phyloP scores from a whole-genome alignment of 2,329 filamentous ascomycete genomes.

The Rhynchosporium secalis region DNA sequence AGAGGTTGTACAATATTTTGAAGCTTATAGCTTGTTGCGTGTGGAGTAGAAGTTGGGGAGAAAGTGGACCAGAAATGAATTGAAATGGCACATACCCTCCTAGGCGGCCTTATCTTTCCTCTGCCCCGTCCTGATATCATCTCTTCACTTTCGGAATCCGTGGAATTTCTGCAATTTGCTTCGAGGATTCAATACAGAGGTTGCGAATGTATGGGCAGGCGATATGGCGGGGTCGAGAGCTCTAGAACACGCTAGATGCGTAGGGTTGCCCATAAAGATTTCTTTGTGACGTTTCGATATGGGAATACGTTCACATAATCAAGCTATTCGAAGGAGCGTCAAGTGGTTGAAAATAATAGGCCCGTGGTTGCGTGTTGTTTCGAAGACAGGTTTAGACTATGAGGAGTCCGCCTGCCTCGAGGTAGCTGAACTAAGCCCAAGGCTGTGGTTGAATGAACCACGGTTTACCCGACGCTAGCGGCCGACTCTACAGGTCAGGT shows the following conservation, averaged over 20 bases:
- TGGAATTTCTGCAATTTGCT: not conserved
- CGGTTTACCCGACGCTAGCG: not conserved
- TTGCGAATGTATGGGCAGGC: not conserved
- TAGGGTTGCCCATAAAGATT: not conserved
- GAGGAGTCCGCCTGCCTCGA: not conserved
- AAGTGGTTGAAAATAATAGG: not conserved
- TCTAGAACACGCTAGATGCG: not conserved
- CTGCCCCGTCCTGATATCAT: slow-evolving; percentile 54
- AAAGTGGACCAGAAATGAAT: slow-evolving; percentile 17
- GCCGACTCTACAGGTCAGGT: not conserved
- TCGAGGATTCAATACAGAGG: not conserved
- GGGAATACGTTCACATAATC: not conserved
- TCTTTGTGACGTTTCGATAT: not conserved
- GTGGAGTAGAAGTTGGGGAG: not conserved
- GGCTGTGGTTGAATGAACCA: not conserved
- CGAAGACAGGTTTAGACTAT: not conserved
- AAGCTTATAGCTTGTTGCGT: not conserved
- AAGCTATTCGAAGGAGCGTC: not conserved
- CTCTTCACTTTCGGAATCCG: slow-evolving; percentile 16
- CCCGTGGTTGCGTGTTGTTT: not conserved
- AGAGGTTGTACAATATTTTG: not conserved
- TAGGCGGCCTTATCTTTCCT: slow-evolving; percentile 66
- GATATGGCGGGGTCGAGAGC: slow-evolving; percentile 1
- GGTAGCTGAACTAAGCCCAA: not conserved
- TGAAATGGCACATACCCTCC: slow-evolving; percentile 55